Evolutionary conservation across 495 filamentous ascomycete genomes (phyloP).

Genomic region (Acidiella bohemica): DNA sequence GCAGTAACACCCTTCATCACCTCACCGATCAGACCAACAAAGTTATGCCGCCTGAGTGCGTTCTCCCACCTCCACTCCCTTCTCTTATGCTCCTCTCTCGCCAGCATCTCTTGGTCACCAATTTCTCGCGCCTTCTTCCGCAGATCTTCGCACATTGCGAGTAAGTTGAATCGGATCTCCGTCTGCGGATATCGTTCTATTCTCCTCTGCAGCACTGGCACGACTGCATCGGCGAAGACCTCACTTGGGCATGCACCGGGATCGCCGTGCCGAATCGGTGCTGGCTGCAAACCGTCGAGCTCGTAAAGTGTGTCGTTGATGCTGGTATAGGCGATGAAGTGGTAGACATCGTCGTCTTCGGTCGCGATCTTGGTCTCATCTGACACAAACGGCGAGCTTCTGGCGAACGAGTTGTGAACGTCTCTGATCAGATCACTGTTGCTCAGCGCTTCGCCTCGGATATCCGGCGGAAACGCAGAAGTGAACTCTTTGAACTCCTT

Average conservation of each 20-base stretch:
- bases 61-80: constrained; percentile 92
- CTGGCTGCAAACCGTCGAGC: constrained; percentile 84
- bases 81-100: constrained; percentile 72
- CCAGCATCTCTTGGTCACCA: constrained; percentile 66
- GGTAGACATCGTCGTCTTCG: constrained; percentile 71
- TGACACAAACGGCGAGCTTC: constrained; percentile 65
- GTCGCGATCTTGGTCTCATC: constrained; percentile 62
- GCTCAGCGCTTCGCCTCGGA: constrained; percentile 51
- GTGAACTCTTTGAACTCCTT: constrained; percentile 84
- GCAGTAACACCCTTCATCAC: constrained; percentile 71
- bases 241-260: constrained; percentile 38
- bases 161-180: constrained; percentile 90
- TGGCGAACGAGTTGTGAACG: constrained; percentile 87
- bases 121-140: constrained; percentile 61
- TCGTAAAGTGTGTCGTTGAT: constrained; percentile 75
- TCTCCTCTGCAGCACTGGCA: constrained; percentile 70
- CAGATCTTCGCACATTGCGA: constrained; percentile 80
- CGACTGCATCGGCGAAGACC: constrained; percentile 69
- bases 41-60: constrained; percentile 81
- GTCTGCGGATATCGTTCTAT: constrained; percentile 72
- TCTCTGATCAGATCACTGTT: constrained; percentile 74
- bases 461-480: constrained; percentile 67
- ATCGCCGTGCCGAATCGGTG: constrained; percentile 74
- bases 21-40: constrained; percentile 90
- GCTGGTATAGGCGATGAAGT: constrained; percentile 92